Evolutionary conservation across 2,329 filamentous ascomycete species (phyloP), one percentile per base, ranked within the genome.

Genomic region (Fusarium brevicatenulatum): DNA sequence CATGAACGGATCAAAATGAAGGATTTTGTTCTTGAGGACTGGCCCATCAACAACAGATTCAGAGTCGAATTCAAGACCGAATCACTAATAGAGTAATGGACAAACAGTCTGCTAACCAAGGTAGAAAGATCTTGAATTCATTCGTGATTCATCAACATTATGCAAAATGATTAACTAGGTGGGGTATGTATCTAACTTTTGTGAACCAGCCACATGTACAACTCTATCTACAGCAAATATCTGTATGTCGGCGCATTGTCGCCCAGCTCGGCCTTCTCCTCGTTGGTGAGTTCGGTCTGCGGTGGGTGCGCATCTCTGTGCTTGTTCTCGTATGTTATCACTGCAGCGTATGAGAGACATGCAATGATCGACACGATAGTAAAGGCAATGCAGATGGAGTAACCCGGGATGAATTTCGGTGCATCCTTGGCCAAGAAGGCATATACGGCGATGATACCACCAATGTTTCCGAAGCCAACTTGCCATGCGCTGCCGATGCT

Each of bases 381-480:
- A 77, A 97, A 97, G 0, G 86, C 90, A 9, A 97, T 86, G 78
- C 90, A 92, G 71, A 97, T 94, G 60, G 87, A 88, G 82, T 96
- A 97, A 0, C 95, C 95, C 2, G 87, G 90, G 11, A 84, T 88
- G 81, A 92, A 97, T 50, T 82, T 79, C 2, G 93, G 93, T 4
- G 88, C 88, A 79, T 97, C 94, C 58, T 84, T 87, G 30, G 83
- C 79, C 23, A 93, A 78, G 80, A 94, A 94, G 3, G 89, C 84
- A 81, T 91, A 95, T 0, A 92, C 93, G 18, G 93, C 88, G 68
- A 95, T 91, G 77, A 95, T 94, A 32, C 93, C 93, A 46, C 93
- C 93, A 42, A 94, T 90, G 76, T 95, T 95, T 16, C 93, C 93
- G 73, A 95, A 94, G 1, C 91, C 91, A 47, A 95, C 86, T 80